Base-by-base conservation (phyloP, 2,329 filamentous ascomycete species). In the Phialemoniopsis sp. region DNA sequence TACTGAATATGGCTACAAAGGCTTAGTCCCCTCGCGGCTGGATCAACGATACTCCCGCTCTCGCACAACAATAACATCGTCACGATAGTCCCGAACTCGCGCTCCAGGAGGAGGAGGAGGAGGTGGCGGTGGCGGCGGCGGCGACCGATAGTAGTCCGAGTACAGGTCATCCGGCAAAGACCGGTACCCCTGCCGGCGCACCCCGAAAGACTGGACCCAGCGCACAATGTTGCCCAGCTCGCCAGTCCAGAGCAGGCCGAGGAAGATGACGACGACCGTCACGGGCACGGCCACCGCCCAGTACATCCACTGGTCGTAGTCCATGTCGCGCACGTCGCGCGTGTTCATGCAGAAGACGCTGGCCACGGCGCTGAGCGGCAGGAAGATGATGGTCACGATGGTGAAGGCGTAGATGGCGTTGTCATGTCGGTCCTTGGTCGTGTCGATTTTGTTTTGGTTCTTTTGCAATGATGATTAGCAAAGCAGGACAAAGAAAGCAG, bases 291-390 rank as follows among this genome's bases (percentile, higher is more conserved):
- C 68, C 1, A 65, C 59, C 3, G 58, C 62, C 72, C 72, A 77
- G 53, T 72, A 77, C 4, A 67, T 48, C 65, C 68, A 70, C 53
- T 75, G 70, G 4, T 57, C 57, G 8, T 55, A 52, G n/a, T 67
- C 56, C 63, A 73, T 70, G 46, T 75, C 64, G 18, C 70, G 63
- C 5, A 76, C 58, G 46, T 75, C 72, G 36, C 54, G 56, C 4
- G 70, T 71, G 50, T 76, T 75, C 69, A 76, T 76, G 39, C 72
- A 72, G 46, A 76, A 70, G 40, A 73, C 64, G 48, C 65, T 68
- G 10, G 68, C 64, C 4, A 73, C 59, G 19, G 67, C 57, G 36
- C 62, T 63, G 7, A 73, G 57, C 1, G 71, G 70, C 12, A 74
- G 50, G 45, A 73, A 74, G 33, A 74, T 50, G 41, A 70, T 63